Percentiles rank a stretch among this genome's conserved stretches.
Evolutionary conservation across 2,329 filamentous ascomycete genomes (phyloP).

Genomic region (Nigrospora osmanthi): DNA sequence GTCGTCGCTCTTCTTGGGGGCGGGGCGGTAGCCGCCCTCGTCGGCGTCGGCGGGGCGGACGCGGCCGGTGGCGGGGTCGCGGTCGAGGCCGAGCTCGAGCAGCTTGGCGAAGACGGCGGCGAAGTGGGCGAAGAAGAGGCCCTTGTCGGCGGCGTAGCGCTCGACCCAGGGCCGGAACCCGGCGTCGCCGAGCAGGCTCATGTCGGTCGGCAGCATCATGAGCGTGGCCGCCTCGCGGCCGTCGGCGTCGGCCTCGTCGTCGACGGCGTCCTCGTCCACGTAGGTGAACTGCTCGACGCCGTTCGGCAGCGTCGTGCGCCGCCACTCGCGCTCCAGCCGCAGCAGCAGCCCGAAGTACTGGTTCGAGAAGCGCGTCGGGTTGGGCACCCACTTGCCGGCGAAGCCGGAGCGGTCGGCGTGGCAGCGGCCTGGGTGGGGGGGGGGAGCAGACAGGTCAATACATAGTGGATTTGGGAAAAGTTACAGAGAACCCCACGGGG

Average conservation of each 20-base stretch:
- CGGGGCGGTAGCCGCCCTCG: constrained; percentile 35
- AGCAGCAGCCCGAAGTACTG: constrained; percentile 26
- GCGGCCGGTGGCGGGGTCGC: constrained; percentile 43
- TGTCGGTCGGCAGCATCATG: constrained; percentile 62
- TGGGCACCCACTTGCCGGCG: constrained; percentile 27
- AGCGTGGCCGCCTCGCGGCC: constrained; percentile 46
- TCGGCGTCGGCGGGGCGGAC: constrained; percentile 50
- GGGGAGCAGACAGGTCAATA: no score
- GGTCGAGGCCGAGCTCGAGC: constrained; percentile 50
- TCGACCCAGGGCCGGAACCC: constrained; percentile 48
- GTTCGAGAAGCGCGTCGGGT: constrained; percentile 27
- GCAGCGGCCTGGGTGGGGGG: constrained; percentile 50
- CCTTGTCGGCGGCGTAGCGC: constrained; percentile 52
- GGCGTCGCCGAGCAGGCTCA: constrained; percentile 46
- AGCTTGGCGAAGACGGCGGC: constrained; percentile 50
- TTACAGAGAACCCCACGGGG: no score
- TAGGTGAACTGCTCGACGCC: constrained; percentile 44
- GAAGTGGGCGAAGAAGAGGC: constrained; percentile 55
- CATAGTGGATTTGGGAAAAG: no score
- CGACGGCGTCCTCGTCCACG: constrained; percentile 45
- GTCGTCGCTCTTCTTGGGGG: constrained; percentile 47
- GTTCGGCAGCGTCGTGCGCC: constrained; percentile 16
- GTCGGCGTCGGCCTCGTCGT: constrained; percentile 37
- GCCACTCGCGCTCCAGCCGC: constrained; percentile 19
- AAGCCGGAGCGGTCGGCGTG: constrained; percentile 21